A percentile compares a stretch with the other conserved stretches of the same genome.
Conservation (phyloP, 1,284 basidiomycete genomes). For the Irpex sp. region DNA sequence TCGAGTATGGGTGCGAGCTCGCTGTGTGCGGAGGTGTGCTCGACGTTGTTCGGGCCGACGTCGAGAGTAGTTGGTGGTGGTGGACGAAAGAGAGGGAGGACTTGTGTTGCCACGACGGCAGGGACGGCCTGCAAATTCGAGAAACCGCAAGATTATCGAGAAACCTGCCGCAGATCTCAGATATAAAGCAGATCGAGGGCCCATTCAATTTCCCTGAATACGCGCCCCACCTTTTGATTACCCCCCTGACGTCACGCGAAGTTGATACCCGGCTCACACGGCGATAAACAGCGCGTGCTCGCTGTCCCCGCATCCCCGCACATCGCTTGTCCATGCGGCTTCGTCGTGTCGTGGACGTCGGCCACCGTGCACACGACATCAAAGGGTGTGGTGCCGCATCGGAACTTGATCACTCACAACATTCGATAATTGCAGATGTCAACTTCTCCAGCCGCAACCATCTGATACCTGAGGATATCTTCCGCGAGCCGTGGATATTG, state of each 20-base stretch:
- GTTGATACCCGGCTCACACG: neutral
- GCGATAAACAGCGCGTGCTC: neutral
- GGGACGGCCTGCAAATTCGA: neutral
- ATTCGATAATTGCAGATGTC: neutral
- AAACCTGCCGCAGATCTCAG: neutral
- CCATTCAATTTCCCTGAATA: neutral
- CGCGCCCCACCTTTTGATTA: neutral
- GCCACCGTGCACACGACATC: neutral
- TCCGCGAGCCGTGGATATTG: neutral
- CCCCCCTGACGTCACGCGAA: neutral
- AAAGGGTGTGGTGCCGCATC: neutral
- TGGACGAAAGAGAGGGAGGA: neutral
- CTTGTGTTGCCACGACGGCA: conserved; percentile 1
- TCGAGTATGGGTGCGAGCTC: neutral
- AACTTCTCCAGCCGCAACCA: neutral
- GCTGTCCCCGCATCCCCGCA: neutral
- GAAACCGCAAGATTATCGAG: neutral
- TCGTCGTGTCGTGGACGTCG: neutral
- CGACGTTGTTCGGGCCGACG: neutral
- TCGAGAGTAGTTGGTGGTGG: neutral
- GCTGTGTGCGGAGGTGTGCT: neutral
- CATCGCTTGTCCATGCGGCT: neutral
- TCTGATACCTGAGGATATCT: neutral
- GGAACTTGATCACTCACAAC: neutral
- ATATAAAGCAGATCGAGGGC: conserved; percentile 1